Percentiles rank a stretch among this genome's conserved stretches.
phyloP scores from a whole-genome alignment of 345 rosid species.

The Microthlaspi erraticum region DNA sequence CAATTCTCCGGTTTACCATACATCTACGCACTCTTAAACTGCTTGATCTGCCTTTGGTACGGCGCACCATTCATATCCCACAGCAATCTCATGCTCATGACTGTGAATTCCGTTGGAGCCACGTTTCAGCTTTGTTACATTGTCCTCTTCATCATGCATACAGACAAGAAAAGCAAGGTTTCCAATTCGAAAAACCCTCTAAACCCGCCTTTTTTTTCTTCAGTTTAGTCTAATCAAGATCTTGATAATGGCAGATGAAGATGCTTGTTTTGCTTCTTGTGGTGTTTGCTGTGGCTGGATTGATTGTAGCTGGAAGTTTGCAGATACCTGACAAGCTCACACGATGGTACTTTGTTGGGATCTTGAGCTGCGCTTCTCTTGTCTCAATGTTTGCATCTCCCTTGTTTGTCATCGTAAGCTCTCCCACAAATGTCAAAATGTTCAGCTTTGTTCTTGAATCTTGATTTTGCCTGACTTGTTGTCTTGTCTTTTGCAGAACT shows the following conservation, averaged over 20 bases:
- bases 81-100: constrained; percentile 62
- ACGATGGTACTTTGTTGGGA: constrained; percentile 64
- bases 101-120: constrained; percentile 77
- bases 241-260: constrained; percentile 51
- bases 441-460: constrained; percentile 1
- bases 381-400: constrained; percentile 95
- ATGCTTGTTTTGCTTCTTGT: constrained; percentile 64
- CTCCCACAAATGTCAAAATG: background rate
- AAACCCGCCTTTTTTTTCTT: background rate
- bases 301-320: constrained; percentile 63
- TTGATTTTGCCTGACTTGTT: constrained; percentile 21
- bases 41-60: constrained; percentile 85
- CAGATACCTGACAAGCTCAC: constrained; percentile 47
- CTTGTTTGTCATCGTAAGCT: constrained; percentile 81
- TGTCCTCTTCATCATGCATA: constrained; percentile 58
- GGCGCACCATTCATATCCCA: constrained; percentile 71
- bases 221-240: background rate
- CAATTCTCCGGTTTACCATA: constrained; percentile 90
- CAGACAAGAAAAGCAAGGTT: constrained; percentile 72
- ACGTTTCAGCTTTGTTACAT: constrained; percentile 71
- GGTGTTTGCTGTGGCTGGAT: constrained; percentile 54
- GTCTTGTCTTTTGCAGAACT: constrained; percentile 51
- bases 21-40: constrained; percentile 78
- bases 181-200: background rate
- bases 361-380: constrained; percentile 70